phyloP scores from a whole-genome alignment of 2,329 filamentous ascomycete species.

The Botrytis medusae region DNA sequence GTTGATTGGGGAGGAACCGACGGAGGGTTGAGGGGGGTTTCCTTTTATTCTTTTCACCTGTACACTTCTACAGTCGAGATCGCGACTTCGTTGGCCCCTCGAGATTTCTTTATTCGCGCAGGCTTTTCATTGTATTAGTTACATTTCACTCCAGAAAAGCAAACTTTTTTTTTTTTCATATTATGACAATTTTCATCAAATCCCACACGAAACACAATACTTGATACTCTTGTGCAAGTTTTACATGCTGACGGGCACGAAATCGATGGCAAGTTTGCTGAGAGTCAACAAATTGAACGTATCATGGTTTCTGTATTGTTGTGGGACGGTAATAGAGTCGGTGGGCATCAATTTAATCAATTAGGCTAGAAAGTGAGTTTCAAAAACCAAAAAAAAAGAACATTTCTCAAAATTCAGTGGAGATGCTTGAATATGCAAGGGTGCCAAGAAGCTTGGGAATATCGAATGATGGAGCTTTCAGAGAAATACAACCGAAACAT shows the following conservation, averaged over 20 bases:
- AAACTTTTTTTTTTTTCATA: neutral
- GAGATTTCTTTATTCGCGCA: neutral
- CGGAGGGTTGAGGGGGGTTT: neutral
- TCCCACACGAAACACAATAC: neutral
- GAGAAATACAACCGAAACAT: too few relatives aligned
- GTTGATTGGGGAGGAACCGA: neutral
- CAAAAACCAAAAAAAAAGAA: neutral
- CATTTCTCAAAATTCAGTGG: neutral
- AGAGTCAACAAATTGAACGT: constrained; percentile 7
- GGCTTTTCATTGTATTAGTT: constrained; percentile 13
- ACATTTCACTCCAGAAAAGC: constrained; percentile 12
- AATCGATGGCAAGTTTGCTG: constrained; percentile 16
- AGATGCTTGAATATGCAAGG: too few relatives aligned
- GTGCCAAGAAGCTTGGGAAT: neutral
- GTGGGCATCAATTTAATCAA: constrained; percentile 3
- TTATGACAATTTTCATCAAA: neutral
- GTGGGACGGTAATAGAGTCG: neutral
- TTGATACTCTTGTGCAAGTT: constrained; percentile 14
- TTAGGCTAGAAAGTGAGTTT: constrained; percentile 8
- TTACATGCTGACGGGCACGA: neutral
- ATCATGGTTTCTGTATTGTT: constrained; percentile 9
- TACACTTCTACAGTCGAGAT: constrained; percentile 14
- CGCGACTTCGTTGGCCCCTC: neutral
- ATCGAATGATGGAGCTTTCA: neutral
- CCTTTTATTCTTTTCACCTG: neutral